Conservation (phyloP, 805 yeast species). For the Barnettozyma pratensis region DNA sequence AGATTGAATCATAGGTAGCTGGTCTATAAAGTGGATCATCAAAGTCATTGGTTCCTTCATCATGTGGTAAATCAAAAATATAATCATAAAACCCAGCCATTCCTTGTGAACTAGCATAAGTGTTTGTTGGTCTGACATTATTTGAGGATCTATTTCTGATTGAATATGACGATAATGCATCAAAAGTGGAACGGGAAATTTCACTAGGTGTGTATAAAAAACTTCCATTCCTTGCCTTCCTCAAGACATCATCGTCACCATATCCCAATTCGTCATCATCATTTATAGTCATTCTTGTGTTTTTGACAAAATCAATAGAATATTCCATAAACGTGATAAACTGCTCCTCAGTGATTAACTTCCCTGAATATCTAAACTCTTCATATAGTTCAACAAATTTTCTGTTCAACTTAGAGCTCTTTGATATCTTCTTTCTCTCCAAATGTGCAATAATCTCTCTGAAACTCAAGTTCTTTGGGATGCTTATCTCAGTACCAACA, state of each 20-base stretch:
- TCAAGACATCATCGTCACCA: neutral
- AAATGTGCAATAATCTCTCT: constrained; percentile 37
- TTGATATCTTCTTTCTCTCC: constrained; percentile 19
- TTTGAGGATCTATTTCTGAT: constrained; percentile 2
- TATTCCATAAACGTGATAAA: constrained; percentile 54
- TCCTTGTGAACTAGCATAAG: neutral
- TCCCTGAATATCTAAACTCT: constrained; percentile 59
- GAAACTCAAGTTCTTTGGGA: constrained; percentile 37
- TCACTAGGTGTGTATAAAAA: constrained; percentile 5
- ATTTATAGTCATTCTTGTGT: constrained; percentile 9
- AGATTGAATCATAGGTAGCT: constrained; percentile 3
- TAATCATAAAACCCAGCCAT: neutral
- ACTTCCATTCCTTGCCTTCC: neutral
- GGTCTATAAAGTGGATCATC: constrained; percentile 3
- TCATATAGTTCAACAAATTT: constrained; percentile 57
- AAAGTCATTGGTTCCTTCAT: neutral
- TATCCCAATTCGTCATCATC: neutral
- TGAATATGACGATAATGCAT: constrained; percentile 7
- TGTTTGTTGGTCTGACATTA: neutral
- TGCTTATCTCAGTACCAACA: constrained; percentile 28
- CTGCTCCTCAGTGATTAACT: constrained; percentile 50
- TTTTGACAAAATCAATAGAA: constrained; percentile 30
- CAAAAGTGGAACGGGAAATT: constrained; percentile 6
- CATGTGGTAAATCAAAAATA: neutral
- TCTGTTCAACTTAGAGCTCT: constrained; percentile 15